These are phyloP conservation scores for Calonectria hawksworthii DNA, from an alignment of 2,329 filamentous ascomycete genomes.

Conservation along the genomic window DNA sequence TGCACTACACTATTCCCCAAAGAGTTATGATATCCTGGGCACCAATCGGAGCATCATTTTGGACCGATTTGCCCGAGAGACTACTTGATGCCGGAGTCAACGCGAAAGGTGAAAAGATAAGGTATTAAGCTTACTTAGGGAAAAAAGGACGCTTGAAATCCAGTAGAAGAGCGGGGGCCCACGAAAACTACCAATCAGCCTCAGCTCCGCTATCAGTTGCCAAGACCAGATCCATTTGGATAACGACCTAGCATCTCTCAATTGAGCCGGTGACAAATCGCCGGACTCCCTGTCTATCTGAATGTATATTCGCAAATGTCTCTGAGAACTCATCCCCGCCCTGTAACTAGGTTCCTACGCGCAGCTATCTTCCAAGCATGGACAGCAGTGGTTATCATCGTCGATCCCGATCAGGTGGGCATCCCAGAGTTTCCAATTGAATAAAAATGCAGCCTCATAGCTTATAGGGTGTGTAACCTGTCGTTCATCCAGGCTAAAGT, in stretches of 20 bases:
- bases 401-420: constrained; percentile 4
- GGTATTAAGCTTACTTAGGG: constrained; percentile 14
- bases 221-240: background rate
- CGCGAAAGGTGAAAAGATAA: background rate
- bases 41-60: background rate
- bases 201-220: constrained; percentile 2
- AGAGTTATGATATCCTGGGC: constrained; percentile 10
- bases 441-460: background rate
- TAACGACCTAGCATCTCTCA: background rate
- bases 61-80: background rate
- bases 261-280: background rate
- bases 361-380: background rate
- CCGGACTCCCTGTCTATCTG: background rate
- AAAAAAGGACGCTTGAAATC: background rate
- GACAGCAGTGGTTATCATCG: background rate
- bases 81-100: background rate
- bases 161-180: background rate
- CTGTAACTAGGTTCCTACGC: background rate
- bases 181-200: background rate
- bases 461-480: background rate
- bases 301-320: background rate
- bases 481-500: constrained; percentile 1
- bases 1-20: background rate
- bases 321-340: background rate
- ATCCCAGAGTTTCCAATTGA: background rate